Base-by-base conservation (phyloP, 371 early-diverging fungal species). In the Encephalitozoon intestinalis region DNA sequence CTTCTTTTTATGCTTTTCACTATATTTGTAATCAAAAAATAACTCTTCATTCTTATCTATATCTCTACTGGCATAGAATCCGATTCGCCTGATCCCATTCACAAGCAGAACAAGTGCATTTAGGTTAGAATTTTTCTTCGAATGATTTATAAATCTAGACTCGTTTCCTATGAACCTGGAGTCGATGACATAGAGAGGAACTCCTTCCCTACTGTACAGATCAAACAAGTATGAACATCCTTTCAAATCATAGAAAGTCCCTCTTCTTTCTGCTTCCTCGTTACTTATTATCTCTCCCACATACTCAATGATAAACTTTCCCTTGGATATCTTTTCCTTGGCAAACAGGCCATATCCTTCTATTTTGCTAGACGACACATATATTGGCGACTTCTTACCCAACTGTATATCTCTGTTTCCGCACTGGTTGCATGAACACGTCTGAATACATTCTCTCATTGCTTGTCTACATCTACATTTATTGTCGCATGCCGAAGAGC, bases 201-300 rank as follows among this genome's bases (percentile, higher is more conserved):
- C 28, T 41, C 51, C 37, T 15, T 73, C 44, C n/a, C 50, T 25
- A n/a, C 31, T 40, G 28, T 44, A 70, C 9, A 75, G 18, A 65
- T 83, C 77, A 70, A 83, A 83, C 18, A 83, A 18, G 71, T 83
- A 83, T 0, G 75, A 71, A 21, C 23, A 23, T 11, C 76, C 63
- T 40, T 58, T 83, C n/a, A 68, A 52, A 43, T 83, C 83, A 52
- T 81, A 81, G 65, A 81, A 80, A 26, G 65, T 41, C 0, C 77
- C 81, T 34, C 83, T 66, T 70, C 79, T 66, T 23, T 83, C 79
- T 9, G 81, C 80, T 44, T 80, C 81, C 21, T 66, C 63, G 28
- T 74, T 67, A 0, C 89, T 88, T 37, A 94, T 91, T 23, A 93
- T 86, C 75, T 93, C 93, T 1, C 94, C 93, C 4, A 89, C 87